phyloP scores from a whole-genome alignment of 2,329 filamentous ascomycete species.

The Xylariaceae sp. region DNA sequence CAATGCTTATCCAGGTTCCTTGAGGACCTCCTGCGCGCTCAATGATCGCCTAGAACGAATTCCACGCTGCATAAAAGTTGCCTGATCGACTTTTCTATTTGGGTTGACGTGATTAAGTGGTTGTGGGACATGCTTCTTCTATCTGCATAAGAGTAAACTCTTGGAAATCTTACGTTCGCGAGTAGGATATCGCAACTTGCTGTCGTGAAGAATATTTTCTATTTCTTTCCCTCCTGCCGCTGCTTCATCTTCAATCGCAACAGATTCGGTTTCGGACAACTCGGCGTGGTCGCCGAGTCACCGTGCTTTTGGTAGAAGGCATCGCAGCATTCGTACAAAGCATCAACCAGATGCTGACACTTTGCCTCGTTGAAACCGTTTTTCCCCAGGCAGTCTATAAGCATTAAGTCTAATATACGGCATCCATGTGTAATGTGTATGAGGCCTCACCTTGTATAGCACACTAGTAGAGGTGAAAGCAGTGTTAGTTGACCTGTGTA shows the following conservation, averaged over 20 bases:
- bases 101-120: conserved; percentile 47
- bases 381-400: conserved; percentile 78
- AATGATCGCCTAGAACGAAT: conserved; percentile 88
- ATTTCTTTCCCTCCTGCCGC: conserved; percentile 50
- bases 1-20: conserved; percentile 92
- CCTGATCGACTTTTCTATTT: conserved; percentile 56
- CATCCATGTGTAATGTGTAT: background rate
- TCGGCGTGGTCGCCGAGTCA: conserved; percentile 75
- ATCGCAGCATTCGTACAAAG: conserved; percentile 92
- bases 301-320: conserved; percentile 83
- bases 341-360: conserved; percentile 78
- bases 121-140: conserved; percentile 51
- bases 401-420: conserved; percentile 22
- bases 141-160: too few species aligned
- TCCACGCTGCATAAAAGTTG: conserved; percentile 75
- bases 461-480: conserved; percentile 59
- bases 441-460: conserved; percentile 78
- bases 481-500: too few species aligned
- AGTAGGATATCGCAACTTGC: background rate
- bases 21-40: conserved; percentile 91
- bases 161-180: too few species aligned
- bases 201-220: conserved; percentile 8
- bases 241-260: conserved; percentile 87
- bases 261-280: conserved; percentile 83
- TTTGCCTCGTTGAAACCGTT: conserved; percentile 86